Evolutionary conservation across 352 stramenopile genomes (phyloP).

Genomic region (Pythium dissotocum): DNA sequence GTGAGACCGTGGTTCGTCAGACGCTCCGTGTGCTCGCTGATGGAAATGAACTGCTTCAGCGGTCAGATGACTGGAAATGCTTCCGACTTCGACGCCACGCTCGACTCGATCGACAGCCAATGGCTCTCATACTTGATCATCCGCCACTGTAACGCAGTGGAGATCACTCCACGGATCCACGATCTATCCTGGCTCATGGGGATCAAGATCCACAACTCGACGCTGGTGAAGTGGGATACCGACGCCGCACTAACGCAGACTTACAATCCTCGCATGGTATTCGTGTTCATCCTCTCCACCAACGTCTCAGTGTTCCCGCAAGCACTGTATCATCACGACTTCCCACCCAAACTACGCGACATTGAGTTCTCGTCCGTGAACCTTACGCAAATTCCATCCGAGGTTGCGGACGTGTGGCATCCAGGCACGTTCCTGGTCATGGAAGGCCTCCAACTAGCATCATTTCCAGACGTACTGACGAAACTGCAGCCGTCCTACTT

Average conservation of each 20-base stretch:
- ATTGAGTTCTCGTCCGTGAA: constrained; percentile 22
- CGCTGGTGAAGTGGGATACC: constrained; percentile 18
- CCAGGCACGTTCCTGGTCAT: constrained; percentile 18
- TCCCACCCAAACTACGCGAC: constrained; percentile 7
- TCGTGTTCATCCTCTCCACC: constrained; percentile 17
- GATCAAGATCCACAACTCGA: constrained; percentile 32
- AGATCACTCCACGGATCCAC: constrained; percentile 25
- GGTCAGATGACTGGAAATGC: constrained; percentile 10
- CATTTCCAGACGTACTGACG: background rate
- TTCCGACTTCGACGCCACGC: constrained; percentile 19
- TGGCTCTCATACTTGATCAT: constrained; percentile 28
- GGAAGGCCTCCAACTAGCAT: constrained; percentile 15
- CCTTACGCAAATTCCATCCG: constrained; percentile 14
- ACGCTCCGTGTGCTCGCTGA: constrained; percentile 28
- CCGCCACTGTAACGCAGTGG: constrained; percentile 18
- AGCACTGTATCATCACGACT: constrained; percentile 18
- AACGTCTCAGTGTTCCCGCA: constrained; percentile 15
- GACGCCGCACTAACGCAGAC: constrained; percentile 24
- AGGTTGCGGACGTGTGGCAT: constrained; percentile 14
- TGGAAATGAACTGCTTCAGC: constrained; percentile 32
- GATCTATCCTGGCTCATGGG: constrained; percentile 20
- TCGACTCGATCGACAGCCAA: constrained; percentile 20
- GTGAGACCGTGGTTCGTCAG: constrained; percentile 30
- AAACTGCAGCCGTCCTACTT: constrained; percentile 9
- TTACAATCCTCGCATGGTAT: constrained; percentile 14